These are phyloP conservation scores for Ceratocystis cubensis DNA, from an alignment of 2,329 filamentous ascomycete genomes.

Conservation along the genomic window DNA sequence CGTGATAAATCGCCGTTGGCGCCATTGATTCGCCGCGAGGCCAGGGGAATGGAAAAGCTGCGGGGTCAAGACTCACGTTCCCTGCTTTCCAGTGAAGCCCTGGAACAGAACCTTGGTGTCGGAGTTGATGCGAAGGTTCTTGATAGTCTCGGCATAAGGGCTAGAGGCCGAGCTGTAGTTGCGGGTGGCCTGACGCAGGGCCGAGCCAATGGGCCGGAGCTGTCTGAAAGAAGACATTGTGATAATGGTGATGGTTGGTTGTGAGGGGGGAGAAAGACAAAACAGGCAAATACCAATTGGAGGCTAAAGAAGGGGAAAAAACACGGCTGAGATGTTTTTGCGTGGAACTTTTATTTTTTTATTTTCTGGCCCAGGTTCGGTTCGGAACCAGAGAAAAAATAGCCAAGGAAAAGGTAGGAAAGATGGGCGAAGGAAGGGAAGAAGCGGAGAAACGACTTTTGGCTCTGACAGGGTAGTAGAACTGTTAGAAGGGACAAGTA, in stretches of 20 bases:
- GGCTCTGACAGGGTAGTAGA: neutral
- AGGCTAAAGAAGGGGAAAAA: slow-evolving; percentile 16
- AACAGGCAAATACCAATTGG: slow-evolving; percentile 20
- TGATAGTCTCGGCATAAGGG: slow-evolving; percentile 58
- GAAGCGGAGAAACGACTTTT: slow-evolving; percentile 19
- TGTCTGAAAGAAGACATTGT: slow-evolving; percentile 80
- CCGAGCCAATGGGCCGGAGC: slow-evolving; percentile 53
- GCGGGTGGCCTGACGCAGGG: slow-evolving; percentile 54
- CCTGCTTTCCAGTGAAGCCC: slow-evolving; percentile 94
- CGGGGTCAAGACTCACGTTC: slow-evolving; percentile 52
- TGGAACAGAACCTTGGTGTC: slow-evolving; percentile 95
- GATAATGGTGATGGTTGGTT: slow-evolving; percentile 22
- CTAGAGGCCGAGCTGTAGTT: slow-evolving; percentile 60
- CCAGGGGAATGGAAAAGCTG: neutral
- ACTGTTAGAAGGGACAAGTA: neutral
- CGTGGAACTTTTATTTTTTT: slow-evolving; percentile 1
- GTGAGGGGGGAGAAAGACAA: slow-evolving; percentile 12
- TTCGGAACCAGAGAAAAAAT: slow-evolving; percentile 11
- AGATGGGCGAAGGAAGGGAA: slow-evolving; percentile 12
- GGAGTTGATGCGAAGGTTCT: slow-evolving; percentile 83
- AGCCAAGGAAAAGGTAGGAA: slow-evolving; percentile 13
- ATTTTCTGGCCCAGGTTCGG: slow-evolving; percentile 1
- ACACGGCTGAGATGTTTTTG: slow-evolving; percentile 12
- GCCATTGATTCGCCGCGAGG: too few relatives aligned
- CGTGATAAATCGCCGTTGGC: too few relatives aligned